Evolutionary conservation across 2,329 filamentous ascomycete species (phyloP), one percentile per base, ranked within the genome.

Genomic region (Colletotrichum eleusines): DNA sequence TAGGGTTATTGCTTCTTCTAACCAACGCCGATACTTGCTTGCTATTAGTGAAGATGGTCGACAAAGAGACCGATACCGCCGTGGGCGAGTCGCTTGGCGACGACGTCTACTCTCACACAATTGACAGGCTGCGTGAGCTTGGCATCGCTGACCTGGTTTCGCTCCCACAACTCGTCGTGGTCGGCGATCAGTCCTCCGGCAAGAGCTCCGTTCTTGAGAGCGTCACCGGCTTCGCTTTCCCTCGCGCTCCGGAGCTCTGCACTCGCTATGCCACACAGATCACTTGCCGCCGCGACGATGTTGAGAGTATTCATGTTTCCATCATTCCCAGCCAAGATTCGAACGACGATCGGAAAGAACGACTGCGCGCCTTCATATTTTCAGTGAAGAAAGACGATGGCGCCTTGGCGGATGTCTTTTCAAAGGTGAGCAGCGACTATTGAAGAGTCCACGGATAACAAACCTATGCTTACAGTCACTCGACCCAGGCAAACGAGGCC

Each of bases 201-300:
- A 96, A 97, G 84, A 94, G 91, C 79, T 95, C 93, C 1, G 91
- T 95, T 26, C 83, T 96, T 48, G 93, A 96, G 77, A 94, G 81
- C 33, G 69, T 87, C 31, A 87, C 85, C 0, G 83, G 83, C 0
- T 84, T 87, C 42, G 80, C 81, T 0, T 86, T 87, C 50, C 85
- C 85, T 16, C 80, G 83, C 1, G 79, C 74, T 0, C 78, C 78
- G 0, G 82, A 79, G 1, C 81, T 86, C 2, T 86, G 85, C 53
- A 87, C 85, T 0, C 80, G 85, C 0, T 85, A 85, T 51, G 85
- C 82, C 0, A 87, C 85, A 0, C 83, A 85, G 73, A 85, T 86
- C 48, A 83, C 79, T 6, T 82, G 78, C 67, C 78, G 83, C 1
- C 83, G 84, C 0, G 81, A 83, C 9, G 57, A 63, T 0, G 65